A percentile compares a stretch with the other conserved stretches of the same genome.
Evolutionary conservation across 2,329 filamentous ascomycete species (phyloP).

Genomic region (Byssochlamys sp.): DNA sequence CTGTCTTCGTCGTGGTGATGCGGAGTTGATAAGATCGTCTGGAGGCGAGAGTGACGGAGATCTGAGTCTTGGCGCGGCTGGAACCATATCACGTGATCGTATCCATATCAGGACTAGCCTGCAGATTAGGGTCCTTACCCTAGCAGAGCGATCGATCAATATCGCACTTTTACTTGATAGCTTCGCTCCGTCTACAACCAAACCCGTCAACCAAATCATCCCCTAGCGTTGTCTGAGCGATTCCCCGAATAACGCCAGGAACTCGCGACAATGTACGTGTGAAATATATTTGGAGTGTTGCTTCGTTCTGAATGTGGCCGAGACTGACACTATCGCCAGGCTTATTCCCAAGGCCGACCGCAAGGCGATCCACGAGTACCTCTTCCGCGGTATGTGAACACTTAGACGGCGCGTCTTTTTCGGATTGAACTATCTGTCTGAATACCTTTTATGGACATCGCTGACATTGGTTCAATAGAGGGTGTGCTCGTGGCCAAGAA

Average conservation of each 20-base stretch:
- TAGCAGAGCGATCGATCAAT: constrained; percentile 10
- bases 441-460: not conserved
- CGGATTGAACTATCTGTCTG: constrained; percentile 1
- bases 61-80: not conserved
- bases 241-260: constrained; percentile 45
- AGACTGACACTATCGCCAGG: constrained; percentile 42
- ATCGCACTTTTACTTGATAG: constrained; percentile 26
- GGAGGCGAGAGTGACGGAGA: not conserved
- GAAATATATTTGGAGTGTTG: constrained; percentile 4
- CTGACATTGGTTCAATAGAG: constrained; percentile 39
- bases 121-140: constrained; percentile 7
- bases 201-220: constrained; percentile 27
- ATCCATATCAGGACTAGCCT: not conserved
- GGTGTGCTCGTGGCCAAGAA: constrained; percentile 93
- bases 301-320: not conserved
- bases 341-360: constrained; percentile 99
- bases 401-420: constrained; percentile 10
- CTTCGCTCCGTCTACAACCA: constrained; percentile 18
- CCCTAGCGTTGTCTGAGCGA: constrained; percentile 41
- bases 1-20: not conserved
- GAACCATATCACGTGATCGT: not conserved
- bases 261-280: constrained; percentile 44
- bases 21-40: not conserved
- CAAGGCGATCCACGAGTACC: constrained; percentile 99
- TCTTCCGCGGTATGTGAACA: constrained; percentile 68